These are phyloP conservation scores for Chaetomium cochliodes DNA, from an alignment of 495 filamentous ascomycete genomes.

Conservation along the genomic window DNA sequence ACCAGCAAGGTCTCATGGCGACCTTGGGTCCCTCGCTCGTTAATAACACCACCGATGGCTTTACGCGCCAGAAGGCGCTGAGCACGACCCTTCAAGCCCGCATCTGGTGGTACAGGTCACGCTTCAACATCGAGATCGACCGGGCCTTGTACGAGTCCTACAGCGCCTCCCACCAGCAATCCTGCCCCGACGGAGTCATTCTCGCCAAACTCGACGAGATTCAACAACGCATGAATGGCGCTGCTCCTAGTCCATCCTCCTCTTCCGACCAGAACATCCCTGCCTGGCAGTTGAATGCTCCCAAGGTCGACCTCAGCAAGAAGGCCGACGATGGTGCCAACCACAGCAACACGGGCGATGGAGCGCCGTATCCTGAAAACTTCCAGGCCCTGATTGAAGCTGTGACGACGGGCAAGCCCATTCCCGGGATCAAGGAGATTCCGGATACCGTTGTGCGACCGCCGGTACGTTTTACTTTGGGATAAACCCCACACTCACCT, in stretches of 20 bases:
- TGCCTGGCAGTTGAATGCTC: slow-evolving; percentile 46
- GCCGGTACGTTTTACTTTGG: slow-evolving; percentile 31
- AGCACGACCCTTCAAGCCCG: slow-evolving; percentile 43
- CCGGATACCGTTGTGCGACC: slow-evolving; percentile 75
- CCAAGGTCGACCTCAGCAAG: slow-evolving; percentile 43
- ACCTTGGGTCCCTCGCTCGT: slow-evolving; percentile 30
- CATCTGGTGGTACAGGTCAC: slow-evolving; percentile 47
- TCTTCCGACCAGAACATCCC: slow-evolving; percentile 29
- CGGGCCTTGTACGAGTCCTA: slow-evolving; percentile 40
- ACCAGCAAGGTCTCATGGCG: slow-evolving; percentile 31
- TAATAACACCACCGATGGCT: slow-evolving; percentile 22
- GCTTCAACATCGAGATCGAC: slow-evolving; percentile 39
- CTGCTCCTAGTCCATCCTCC: neutral
- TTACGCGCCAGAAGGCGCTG: slow-evolving; percentile 31
- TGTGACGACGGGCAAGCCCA: slow-evolving; percentile 76
- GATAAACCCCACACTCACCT: neutral
- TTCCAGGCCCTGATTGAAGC: slow-evolving; percentile 90
- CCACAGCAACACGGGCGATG: slow-evolving; percentile 37
- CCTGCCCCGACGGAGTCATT: slow-evolving; percentile 27
- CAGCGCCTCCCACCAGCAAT: slow-evolving; percentile 18
- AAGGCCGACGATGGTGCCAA: slow-evolving; percentile 31
- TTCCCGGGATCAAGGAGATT: slow-evolving; percentile 88
- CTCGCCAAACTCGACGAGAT: slow-evolving; percentile 32
- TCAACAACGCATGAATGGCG: slow-evolving; percentile 27
- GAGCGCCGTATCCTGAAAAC: slow-evolving; percentile 71